Conservation (phyloP, 1,284 basidiomycete genomes). For the Exobasidium rhododendri region DNA sequence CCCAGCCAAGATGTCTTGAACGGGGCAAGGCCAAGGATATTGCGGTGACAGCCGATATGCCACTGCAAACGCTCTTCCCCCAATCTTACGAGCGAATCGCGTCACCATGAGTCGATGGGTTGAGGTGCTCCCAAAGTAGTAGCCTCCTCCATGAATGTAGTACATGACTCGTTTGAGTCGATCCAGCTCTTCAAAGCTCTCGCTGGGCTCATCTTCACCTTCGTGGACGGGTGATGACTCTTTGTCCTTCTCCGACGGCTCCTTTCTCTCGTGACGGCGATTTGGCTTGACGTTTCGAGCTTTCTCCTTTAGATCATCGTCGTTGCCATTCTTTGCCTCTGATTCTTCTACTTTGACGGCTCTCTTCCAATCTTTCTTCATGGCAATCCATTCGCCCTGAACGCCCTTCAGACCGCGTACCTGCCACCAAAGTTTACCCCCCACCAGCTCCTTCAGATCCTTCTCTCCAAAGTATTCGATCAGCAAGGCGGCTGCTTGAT, state of each 20-base stretch:
- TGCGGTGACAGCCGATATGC: slow-evolving; percentile 54
- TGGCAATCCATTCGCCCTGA: slow-evolving; percentile 84
- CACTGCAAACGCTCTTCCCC: slow-evolving; percentile 55
- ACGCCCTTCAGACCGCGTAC: slow-evolving; percentile 63
- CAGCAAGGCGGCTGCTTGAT: slow-evolving; percentile 72
- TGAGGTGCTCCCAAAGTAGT: slow-evolving; percentile 61
- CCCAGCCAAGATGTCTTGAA: slow-evolving; percentile 81
- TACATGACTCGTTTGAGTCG: slow-evolving; percentile 46
- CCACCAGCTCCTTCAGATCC: slow-evolving; percentile 71
- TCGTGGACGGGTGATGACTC: not conserved
- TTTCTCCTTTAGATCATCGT: slow-evolving; percentile 15
- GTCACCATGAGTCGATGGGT: slow-evolving; percentile 58
- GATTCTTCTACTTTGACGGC: slow-evolving; percentile 42
- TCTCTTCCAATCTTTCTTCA: slow-evolving; percentile 56
- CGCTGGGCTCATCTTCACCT: not conserved
- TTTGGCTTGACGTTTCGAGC: slow-evolving; percentile 19
- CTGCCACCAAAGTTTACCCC: slow-evolving; percentile 93
- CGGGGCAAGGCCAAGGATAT: slow-evolving; percentile 83
- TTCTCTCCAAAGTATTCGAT: slow-evolving; percentile 80
- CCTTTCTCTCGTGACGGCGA: slow-evolving; percentile 20
- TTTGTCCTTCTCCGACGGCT: slow-evolving; percentile 8
- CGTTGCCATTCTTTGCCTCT: not conserved
- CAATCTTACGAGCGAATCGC: slow-evolving; percentile 56
- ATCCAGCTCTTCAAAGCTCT: slow-evolving; percentile 39
- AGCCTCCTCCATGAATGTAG: slow-evolving; percentile 53